Evolutionary conservation across 2,329 filamentous ascomycete genomes (phyloP), one percentile per base, ranked within the genome.

Genomic region (Fusarium luffae): DNA sequence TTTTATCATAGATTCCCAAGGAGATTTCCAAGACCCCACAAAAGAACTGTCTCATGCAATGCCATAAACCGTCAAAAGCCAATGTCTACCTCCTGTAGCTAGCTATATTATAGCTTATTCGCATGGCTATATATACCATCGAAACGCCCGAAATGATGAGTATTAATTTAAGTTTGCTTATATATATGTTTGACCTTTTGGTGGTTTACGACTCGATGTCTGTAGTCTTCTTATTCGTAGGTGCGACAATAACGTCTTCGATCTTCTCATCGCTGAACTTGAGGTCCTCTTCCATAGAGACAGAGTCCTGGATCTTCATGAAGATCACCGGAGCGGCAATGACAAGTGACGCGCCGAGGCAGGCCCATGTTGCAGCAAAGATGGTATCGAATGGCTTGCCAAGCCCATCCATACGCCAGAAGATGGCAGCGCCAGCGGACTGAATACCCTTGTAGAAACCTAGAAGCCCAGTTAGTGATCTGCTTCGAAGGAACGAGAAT

Each of bases 191-290:
- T 51, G 16, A 11, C 1, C 25, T 40, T 27, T 5, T 25, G 34
- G 34, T 32, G n/a, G 21, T 23, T 63, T 50, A 74, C 19, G 70
- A 63, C 25, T 75, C 72, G 8, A 60, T 44, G 13, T 69, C 69
- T 6, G 49, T n/a, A 4, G 46, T 48, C 62, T 72, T 75, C 40
- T 70, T 72, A 8, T 52, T 44, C 7, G 40, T 43, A 1, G 65
- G 55, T 12, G 52, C 58, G 11, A 58, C 66, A 41, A 75, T 54
- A 25, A 97, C 90, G 70, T 97, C 93, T 50, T 87, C 88, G 11
- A 91, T 77, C 0, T 91, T 96, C 85, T 97, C 93, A 76, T 97
- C 94, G 32, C 92, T 93, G 80, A 94, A 94, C 76, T 90, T 90
- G 54, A 97, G 83, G 79, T 98, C 94, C 59, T 94, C 90, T 79